These are phyloP conservation scores for Flaveria ramosissima DNA, from an alignment of 129 eudicot species.

Conservation along the genomic window DNA sequence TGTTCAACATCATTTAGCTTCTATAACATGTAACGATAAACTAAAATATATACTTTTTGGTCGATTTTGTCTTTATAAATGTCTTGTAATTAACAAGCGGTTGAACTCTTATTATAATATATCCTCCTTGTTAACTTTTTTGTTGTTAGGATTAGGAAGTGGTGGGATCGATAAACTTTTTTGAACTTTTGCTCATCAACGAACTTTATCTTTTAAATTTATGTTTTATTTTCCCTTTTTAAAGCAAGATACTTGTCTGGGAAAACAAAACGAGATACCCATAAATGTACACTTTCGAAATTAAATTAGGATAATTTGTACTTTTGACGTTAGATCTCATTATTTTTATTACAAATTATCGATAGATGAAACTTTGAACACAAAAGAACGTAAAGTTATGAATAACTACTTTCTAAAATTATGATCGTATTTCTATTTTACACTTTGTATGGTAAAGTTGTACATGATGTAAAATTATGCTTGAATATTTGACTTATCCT, in stretches of 20 bases:
- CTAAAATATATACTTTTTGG: background rate
- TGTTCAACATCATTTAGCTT: constrained; percentile 5
- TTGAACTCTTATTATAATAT: background rate
- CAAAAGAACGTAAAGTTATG: too few species aligned
- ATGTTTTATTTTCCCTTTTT: background rate
- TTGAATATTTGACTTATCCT: background rate
- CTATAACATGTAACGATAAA: background rate
- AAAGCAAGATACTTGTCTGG: background rate
- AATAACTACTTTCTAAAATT: background rate
- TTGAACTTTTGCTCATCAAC: constrained; percentile 4
- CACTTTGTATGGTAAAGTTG: background rate
- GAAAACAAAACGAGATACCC: background rate
- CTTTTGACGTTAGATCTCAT: background rate
- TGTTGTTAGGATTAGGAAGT: constrained; percentile 23
- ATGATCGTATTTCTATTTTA: background rate
- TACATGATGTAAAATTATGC: background rate
- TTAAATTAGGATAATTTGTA: background rate
- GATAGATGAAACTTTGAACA: too few species aligned
- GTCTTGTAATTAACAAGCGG: constrained; percentile 14
- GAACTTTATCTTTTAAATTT: background rate
- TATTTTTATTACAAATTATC: too few species aligned
- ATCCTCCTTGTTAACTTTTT: constrained; percentile 25
- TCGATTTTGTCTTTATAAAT: constrained; percentile 20
- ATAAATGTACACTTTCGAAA: background rate
- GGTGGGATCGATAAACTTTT: constrained; percentile 18